These are phyloP conservation scores for Xerocomus amazonicus DNA, from an alignment of 1,284 basidiomycete species.

Conservation along the genomic window DNA sequence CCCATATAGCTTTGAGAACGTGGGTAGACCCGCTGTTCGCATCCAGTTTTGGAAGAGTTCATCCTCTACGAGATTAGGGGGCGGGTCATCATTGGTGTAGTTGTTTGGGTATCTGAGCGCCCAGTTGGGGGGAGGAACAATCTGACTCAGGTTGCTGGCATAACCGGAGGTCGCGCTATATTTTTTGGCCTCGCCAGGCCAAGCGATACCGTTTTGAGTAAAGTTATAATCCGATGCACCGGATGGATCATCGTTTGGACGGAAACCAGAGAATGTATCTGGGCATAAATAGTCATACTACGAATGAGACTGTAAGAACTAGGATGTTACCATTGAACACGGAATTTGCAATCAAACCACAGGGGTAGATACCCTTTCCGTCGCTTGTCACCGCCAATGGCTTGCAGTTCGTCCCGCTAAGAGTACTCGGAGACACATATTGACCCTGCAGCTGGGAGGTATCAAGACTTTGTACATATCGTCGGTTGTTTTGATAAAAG, in stretches of 20 bases:
- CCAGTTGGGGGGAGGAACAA: conserved; percentile 96
- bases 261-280: conserved; percentile 80
- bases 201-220: conserved; percentile 82
- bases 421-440: conserved; percentile 44
- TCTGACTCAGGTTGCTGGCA: conserved; percentile 55
- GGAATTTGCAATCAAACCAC: conserved; percentile 98
- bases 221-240: conserved; percentile 70
- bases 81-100: conserved; percentile 66
- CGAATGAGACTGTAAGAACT: neutral
- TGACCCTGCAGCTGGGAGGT: conserved; percentile 85
- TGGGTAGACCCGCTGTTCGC: conserved; percentile 95
- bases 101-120: conserved; percentile 62
- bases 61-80: conserved; percentile 75
- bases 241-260: conserved; percentile 49
- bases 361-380: conserved; percentile 80
- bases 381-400: conserved; percentile 63
- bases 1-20: conserved; percentile 93
- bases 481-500: conserved; percentile 98
- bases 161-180: conserved; percentile 60
- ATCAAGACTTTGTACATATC: conserved; percentile 93
- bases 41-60: conserved; percentile 99
- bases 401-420: conserved; percentile 84
- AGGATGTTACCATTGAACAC: conserved; percentile 81
- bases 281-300: conserved; percentile 3
- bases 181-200: conserved; percentile 92